phyloP scores from a whole-genome alignment of 352 stramenopile species.

The Phytophthora sojae region DNA sequence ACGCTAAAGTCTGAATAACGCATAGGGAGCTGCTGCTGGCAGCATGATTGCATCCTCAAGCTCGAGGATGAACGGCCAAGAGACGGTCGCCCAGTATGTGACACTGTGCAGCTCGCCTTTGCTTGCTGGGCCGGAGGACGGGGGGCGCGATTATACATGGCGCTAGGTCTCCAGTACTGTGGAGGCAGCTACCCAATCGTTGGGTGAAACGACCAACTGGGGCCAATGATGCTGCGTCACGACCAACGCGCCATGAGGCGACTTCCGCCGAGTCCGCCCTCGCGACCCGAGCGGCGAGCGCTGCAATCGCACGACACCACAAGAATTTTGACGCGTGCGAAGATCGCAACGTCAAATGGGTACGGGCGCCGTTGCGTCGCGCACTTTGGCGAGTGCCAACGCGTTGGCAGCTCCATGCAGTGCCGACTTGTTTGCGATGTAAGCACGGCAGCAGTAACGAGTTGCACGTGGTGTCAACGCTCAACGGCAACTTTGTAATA shows the following conservation, averaged over 20 bases:
- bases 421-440: neutral
- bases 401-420: neutral
- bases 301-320: constrained; percentile 31
- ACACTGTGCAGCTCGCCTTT: constrained; percentile 25
- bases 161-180: neutral
- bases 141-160: neutral
- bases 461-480: neutral
- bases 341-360: constrained; percentile 15
- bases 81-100: constrained; percentile 32
- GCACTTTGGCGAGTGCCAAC: neutral
- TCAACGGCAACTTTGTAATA: neutral
- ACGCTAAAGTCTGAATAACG: constrained; percentile 40
- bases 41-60: constrained; percentile 25
- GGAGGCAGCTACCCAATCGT: constrained; percentile 7
- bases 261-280: constrained; percentile 18
- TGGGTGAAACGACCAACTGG: neutral
- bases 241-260: constrained; percentile 1
- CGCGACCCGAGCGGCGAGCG: constrained; percentile 3
- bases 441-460: neutral
- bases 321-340: constrained; percentile 35
- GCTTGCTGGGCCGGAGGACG: constrained; percentile 24
- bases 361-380: neutral
- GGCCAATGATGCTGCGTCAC: constrained; percentile 16
- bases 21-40: neutral
- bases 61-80: constrained; percentile 33